Evolutionary conservation across 164 flowering plant genomes (phyloP), one percentile per base, ranked within the genome.

Genomic region (Stephania yunnanensis): DNA sequence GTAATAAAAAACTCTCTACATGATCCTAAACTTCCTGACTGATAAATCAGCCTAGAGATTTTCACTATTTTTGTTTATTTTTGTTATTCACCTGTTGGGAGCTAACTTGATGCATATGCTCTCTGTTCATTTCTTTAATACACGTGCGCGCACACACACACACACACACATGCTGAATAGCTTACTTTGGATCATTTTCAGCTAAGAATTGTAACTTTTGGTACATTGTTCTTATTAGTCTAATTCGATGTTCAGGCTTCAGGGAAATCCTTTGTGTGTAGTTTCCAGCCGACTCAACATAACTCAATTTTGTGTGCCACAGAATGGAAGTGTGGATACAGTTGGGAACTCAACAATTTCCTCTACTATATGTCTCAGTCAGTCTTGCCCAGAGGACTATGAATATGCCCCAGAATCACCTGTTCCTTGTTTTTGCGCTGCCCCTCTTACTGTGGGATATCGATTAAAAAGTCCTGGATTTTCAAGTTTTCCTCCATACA

Each of bases 391-490:
- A 44, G 71, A 45, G 5, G 77, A 79, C 76, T 89, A 65, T 73
- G 93, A 91, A 82, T 86, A 82, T 84, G 83, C 85, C 17, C 86
- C 84, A 22, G 72, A 70, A 72, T 81, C 86, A 70, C 88, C 87
- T 6, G 71, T 44, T 2, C 42, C 66, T 45, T 95, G 99, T 77
- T 85, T 85, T 68, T 95, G 99, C 81, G 88, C 89, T 52, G 91
- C 84, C 6, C 99, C 99, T 69, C 69, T 95, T 63, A 77, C 78
- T 45, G 86, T 95, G 81, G 95, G 87, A 69, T 95, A 90, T 80
- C 90, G 98, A 48, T 79, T 95, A 77, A 93, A 92, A 76, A 93
- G 98, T 84, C 99, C 99, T 72, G 91, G 94, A n/a, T 80, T 93
- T 75, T 85, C 88, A 31, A 76, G 80, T 76, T 94, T 92, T 69